Base-by-base conservation (phyloP, 1,284 basidiomycete species). In the Trichosporon sp. region DNA sequence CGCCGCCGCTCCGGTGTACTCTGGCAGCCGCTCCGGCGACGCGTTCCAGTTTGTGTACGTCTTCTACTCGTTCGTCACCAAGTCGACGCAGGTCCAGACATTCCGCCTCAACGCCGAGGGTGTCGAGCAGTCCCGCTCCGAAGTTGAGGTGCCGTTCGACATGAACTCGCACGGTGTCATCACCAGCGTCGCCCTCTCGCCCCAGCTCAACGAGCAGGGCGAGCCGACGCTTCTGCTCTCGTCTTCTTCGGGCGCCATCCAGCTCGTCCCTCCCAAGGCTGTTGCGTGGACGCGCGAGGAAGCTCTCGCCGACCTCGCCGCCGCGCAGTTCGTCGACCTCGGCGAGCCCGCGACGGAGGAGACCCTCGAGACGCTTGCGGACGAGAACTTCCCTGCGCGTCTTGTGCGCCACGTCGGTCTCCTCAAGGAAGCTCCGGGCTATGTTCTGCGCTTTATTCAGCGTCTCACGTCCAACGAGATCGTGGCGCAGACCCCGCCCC, bases 211-310 rank as follows among this genome's bases (percentile, higher is more conserved):
- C 70, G 73, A 37, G 70, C 75, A 63, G 68, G 35, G 75, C 32
- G 59, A 63, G 14, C 77, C 78, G 7, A 73, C 71, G 2, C 67
- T 77, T 3, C 82, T 91, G 16, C 71, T 94, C 43, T 90, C 90
- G 0, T 94, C 93, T 0, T 89, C 89, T 4, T 91, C 91, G 0
- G 94, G 94, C 10, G 87, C 92, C 0, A 78, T 97, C 10, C 93
- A 94, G 76, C 85, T 92, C 10, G 91, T 92, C 89, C 86, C 90
- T 65, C 87, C 89, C 38, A 87, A 90, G 56, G 79, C 86, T 61
- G 81, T 89, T 19, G 85, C 88, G 67, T 98, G 94, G 94, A 88
- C 88, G 0, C 87, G 93, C 54, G 94, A 98, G 79, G 96, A 98
- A 79, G 88, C 89, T 0, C 86, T 97, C 11, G 86, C 92, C 0